Evolutionary conservation across 179 eudicot species (phyloP).

Genomic region (Vitellaria paradoxa): DNA sequence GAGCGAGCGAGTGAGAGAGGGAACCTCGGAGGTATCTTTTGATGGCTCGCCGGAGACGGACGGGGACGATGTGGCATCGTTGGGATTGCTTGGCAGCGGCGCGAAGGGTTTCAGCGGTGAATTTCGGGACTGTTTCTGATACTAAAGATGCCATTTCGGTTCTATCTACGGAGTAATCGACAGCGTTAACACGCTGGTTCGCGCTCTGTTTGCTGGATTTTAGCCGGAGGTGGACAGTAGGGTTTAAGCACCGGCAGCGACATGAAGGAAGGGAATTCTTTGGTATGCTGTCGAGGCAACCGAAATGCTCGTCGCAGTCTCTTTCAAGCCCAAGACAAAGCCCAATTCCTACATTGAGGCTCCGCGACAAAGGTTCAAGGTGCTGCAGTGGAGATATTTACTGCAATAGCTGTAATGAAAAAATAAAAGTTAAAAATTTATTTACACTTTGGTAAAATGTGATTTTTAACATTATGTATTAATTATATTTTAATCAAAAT

Average conservation of each 20-base stretch:
- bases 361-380: too few species aligned
- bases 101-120: slow-evolving; percentile 59
- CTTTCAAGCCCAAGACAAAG: too few species aligned
- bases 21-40: slow-evolving; percentile 56
- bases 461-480: too few species aligned
- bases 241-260: not conserved
- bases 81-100: slow-evolving; percentile 72
- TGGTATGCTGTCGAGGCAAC: too few species aligned
- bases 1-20: not conserved
- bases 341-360: too few species aligned
- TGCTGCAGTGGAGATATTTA: too few species aligned
- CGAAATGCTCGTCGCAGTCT: too few species aligned
- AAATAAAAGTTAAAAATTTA: too few species aligned
- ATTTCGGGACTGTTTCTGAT: slow-evolving; percentile 44
- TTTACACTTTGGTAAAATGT: too few species aligned
- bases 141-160: slow-evolving; percentile 52
- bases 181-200: not conserved
- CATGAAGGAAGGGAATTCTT: not conserved
- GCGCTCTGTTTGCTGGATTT: not conserved
- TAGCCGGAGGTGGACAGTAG: not conserved
- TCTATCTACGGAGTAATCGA: not conserved
- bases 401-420: too few species aligned
- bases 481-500: too few species aligned
- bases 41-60: slow-evolving; percentile 77
- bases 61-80: slow-evolving; percentile 58